These are phyloP conservation scores for Fomes fomentarius DNA, from an alignment of 1,284 basidiomycete species.

Conservation along the genomic window DNA sequence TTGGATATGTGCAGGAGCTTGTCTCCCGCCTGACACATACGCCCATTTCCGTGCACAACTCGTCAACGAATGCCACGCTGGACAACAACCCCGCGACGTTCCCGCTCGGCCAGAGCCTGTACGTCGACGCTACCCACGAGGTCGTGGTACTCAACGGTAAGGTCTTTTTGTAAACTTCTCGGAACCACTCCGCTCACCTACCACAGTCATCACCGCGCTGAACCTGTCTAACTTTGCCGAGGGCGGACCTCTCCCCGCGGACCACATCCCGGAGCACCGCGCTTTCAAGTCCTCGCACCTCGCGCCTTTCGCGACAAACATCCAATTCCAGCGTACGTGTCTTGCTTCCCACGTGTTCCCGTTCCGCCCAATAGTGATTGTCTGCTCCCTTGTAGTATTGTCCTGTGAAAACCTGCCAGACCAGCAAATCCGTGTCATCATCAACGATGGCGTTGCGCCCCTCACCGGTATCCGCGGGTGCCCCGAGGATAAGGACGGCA, in stretches of 20 bases:
- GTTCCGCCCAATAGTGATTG: too few relatives aligned
- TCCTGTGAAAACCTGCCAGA: slow-evolving; percentile 55
- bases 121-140: slow-evolving; percentile 87
- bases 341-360: too few relatives aligned
- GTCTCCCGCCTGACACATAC: slow-evolving; percentile 80
- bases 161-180: slow-evolving; percentile 18
- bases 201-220: slow-evolving; percentile 68
- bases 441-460: slow-evolving; percentile 90
- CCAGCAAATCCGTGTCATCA: slow-evolving; percentile 74
- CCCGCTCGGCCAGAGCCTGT: slow-evolving; percentile 81
- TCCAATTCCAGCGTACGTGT: slow-evolving; percentile 73
- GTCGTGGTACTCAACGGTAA: slow-evolving; percentile 82
- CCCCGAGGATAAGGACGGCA: slow-evolving; percentile 71
- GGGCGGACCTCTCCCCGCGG: slow-evolving; percentile 69
- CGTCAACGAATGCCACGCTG: slow-evolving; percentile 81
- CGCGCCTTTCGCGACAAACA: slow-evolving; percentile 78
- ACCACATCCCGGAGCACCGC: slow-evolving; percentile 66
- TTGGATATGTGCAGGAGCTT: slow-evolving; percentile 86
- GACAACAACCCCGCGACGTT: slow-evolving; percentile 72
- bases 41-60: slow-evolving; percentile 69
- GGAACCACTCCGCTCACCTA: neutral
- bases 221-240: slow-evolving; percentile 74
- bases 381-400: slow-evolving; percentile 45
- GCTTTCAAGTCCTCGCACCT: slow-evolving; percentile 69
- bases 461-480: slow-evolving; percentile 79